phyloP scores from a whole-genome alignment of 176 grass and related monocot species.

The Triticum monococcum region DNA sequence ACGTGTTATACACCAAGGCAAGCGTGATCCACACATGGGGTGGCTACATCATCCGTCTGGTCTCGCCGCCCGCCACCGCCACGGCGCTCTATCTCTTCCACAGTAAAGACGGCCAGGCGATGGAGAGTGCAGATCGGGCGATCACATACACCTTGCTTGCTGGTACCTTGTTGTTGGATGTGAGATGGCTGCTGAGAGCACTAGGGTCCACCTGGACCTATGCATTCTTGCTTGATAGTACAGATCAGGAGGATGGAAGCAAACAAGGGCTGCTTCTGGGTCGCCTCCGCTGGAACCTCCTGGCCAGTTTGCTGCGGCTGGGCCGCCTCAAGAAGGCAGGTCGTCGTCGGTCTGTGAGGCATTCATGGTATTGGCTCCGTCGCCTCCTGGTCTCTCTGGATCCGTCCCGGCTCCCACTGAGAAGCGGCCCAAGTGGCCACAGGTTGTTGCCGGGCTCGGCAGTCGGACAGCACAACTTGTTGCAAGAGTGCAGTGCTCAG shows the following conservation, averaged over 20 bases:
- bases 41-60: too few relatives aligned
- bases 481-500: neutral
- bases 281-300: too few relatives aligned
- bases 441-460: neutral
- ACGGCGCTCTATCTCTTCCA: too few relatives aligned
- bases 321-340: neutral
- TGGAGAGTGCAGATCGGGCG: too few relatives aligned
- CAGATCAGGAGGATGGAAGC: too few relatives aligned
- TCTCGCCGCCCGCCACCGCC: too few relatives aligned
- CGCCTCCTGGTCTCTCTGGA: neutral
- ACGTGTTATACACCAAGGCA: too few relatives aligned
- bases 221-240: neutral
- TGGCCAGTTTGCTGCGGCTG: too few relatives aligned
- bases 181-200: slow-evolving; percentile 30
- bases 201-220: slow-evolving; percentile 28
- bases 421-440: neutral
- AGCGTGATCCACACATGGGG: too few relatives aligned
- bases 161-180: slow-evolving; percentile 34
- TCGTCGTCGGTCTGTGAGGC: neutral
- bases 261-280: too few relatives aligned
- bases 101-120: too few relatives aligned
- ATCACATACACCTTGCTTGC: neutral
- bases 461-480: neutral
- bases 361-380: neutral
- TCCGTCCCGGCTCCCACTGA: neutral